Percentiles rank a stretch among this genome's conserved stretches.
Evolutionary conservation across 208 protist species (phyloP).

Genomic region (Acanthamoeba castellanii): DNA sequence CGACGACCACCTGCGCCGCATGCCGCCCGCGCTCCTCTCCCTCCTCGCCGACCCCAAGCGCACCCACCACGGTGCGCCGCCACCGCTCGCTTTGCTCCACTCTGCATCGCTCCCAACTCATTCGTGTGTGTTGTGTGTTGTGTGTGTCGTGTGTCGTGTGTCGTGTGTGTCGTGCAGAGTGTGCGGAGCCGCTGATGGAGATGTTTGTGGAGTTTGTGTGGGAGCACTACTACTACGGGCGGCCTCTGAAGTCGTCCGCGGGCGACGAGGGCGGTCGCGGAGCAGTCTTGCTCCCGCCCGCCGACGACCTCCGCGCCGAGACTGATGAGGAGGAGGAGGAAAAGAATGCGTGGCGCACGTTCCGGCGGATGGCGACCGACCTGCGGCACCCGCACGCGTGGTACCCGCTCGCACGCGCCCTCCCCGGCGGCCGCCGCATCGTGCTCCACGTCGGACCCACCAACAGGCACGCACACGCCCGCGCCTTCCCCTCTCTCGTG

Average conservation of each 20-base stretch:
- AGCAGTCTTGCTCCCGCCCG: neutral
- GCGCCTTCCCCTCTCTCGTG: neutral
- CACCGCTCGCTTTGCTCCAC: neutral
- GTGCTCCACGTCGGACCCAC: conserved; percentile 47
- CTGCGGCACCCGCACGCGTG: conserved; percentile 20
- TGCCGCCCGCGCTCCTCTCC: neutral
- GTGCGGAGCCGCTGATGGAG: neutral
- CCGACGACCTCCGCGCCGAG: neutral
- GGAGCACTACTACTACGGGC: neutral
- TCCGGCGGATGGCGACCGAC: neutral
- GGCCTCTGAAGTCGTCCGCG: neutral
- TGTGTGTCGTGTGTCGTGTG: neutral
- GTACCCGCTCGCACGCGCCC: conserved; percentile 19
- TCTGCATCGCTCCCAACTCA: neutral
- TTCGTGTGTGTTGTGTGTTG: neutral
- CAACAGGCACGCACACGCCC: neutral
- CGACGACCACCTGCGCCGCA: neutral
- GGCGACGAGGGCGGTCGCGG: neutral
- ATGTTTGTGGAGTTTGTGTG: conserved; percentile 35
- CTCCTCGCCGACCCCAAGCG: neutral
- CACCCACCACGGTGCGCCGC: neutral
- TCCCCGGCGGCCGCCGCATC: neutral
- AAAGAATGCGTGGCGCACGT: neutral
- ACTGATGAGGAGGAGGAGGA: neutral
- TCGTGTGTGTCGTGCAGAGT: neutral